Evolutionary conservation across 1,284 basidiomycete species (phyloP).

Genomic region (Coniophora puteana): DNA sequence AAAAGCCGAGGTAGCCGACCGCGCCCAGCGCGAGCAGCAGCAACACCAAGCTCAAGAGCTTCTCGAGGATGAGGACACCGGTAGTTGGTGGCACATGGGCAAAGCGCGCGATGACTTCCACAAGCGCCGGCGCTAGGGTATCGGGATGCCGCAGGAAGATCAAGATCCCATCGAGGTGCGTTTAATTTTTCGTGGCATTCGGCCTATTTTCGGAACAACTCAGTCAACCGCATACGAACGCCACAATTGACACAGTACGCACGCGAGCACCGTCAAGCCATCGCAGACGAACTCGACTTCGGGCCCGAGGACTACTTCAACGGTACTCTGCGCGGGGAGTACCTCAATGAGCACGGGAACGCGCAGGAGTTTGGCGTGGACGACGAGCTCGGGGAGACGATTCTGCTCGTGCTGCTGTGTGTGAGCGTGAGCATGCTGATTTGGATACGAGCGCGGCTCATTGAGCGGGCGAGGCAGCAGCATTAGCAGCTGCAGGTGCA

Average conservation of each 20-base stretch:
- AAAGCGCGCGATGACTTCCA: slow-evolving; percentile 74
- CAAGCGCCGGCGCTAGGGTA: slow-evolving; percentile 41
- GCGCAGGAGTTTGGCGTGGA: slow-evolving; percentile 57
- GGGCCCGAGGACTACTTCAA: slow-evolving; percentile 82
- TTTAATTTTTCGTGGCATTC: too few relatives aligned
- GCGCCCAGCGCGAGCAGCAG: slow-evolving; percentile 10
- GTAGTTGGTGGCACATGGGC: slow-evolving; percentile 72
- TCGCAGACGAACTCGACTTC: slow-evolving; percentile 68
- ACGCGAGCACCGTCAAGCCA: slow-evolving; percentile 61
- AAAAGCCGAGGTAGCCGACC: slow-evolving; percentile 23
- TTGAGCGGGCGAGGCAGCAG: slow-evolving; percentile 61
- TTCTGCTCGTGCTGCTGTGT: slow-evolving; percentile 64
- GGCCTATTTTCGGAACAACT: too few relatives aligned
- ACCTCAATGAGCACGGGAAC: too few relatives aligned
- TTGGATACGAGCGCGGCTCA: slow-evolving; percentile 68
- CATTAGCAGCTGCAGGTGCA: too few relatives aligned
- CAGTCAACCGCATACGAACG: slow-evolving; percentile 2
- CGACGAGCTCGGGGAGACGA: slow-evolving; percentile 71
- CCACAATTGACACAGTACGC: slow-evolving; percentile 55
- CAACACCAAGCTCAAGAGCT: too few relatives aligned
- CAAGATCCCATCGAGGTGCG: slow-evolving; percentile 69
- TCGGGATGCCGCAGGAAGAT: slow-evolving; percentile 38
- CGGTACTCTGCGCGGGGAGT: slow-evolving; percentile 54
- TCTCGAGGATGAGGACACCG: slow-evolving; percentile 42
- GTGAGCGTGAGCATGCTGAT: slow-evolving; percentile 63